A percentile compares a stretch with the other conserved stretches of the same genome.
phyloP scores from a whole-genome alignment of 768 basidiomycete species.

The Suillus subalutaceus region DNA sequence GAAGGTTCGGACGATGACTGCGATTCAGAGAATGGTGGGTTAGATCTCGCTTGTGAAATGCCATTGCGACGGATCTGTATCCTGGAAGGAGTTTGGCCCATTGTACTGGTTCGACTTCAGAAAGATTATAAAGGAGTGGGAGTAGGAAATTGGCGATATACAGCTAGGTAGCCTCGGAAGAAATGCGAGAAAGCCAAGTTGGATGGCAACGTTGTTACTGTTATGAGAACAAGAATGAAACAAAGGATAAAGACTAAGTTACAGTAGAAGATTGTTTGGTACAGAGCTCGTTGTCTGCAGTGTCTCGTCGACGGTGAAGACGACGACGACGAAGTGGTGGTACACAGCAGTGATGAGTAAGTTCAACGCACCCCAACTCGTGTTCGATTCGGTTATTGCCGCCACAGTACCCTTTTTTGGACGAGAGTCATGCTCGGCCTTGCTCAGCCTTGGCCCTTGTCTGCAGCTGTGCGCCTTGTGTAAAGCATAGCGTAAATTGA shows the following conservation, averaged over 20 bases:
- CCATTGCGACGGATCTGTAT: slow-evolving; percentile 13
- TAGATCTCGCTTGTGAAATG: slow-evolving; percentile 13
- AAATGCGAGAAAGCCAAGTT: slow-evolving; percentile 12
- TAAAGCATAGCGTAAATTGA: background rate
- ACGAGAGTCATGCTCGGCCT: background rate
- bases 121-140: slow-evolving; percentile 1
- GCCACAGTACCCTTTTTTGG: background rate
- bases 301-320: background rate
- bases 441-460: background rate
- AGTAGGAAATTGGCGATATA: slow-evolving; percentile 4
- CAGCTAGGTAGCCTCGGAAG: background rate
- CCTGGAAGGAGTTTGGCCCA: slow-evolving; percentile 37
- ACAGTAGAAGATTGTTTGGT: slow-evolving; percentile 2
- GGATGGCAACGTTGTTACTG: slow-evolving; percentile 8
- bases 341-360: slow-evolving; percentile 5
- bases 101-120: slow-evolving; percentile 14
- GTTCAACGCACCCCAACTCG: slow-evolving; percentile 1
- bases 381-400: slow-evolving; percentile 2
- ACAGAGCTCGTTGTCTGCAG: slow-evolving; percentile 5
- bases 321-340: slow-evolving; percentile 7
- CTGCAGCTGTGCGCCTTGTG: background rate
- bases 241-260: slow-evolving; percentile 7
- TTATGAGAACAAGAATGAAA: slow-evolving; percentile 8
- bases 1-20: slow-evolving; percentile 11
- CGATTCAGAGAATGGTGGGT: slow-evolving; percentile 14